A percentile compares a stretch with the other conserved stretches of the same genome.
phyloP scores from a whole-genome alignment of 2,329 filamentous ascomycete species.

The Anisogramma anomala region DNA sequence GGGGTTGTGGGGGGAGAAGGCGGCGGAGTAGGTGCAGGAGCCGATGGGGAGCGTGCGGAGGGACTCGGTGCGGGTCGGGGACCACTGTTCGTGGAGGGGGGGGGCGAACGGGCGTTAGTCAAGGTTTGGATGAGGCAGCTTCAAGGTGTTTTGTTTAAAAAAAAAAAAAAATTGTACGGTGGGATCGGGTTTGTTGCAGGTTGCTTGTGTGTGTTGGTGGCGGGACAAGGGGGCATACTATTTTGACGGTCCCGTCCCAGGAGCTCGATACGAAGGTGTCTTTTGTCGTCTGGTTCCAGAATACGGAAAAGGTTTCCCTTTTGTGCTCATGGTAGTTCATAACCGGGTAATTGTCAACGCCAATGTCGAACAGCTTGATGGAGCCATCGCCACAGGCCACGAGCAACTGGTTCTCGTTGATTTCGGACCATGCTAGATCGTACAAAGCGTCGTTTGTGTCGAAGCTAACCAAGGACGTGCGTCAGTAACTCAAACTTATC shows the following conservation, averaged over 20 bases:
- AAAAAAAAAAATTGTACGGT: too few relatives aligned
- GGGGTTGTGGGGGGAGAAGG: slow-evolving; percentile 81
- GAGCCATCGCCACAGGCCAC: slow-evolving; percentile 87
- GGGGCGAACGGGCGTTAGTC: too few relatives aligned
- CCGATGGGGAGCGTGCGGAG: slow-evolving; percentile 82
- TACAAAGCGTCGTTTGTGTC: slow-evolving; percentile 97
- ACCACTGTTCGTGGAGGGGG: slow-evolving; percentile 67
- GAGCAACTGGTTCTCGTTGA: slow-evolving; percentile 88
- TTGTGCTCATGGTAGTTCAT: slow-evolving; percentile 90
- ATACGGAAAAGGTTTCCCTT: slow-evolving; percentile 81
- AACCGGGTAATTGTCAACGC: slow-evolving; percentile 71
- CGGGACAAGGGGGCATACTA: slow-evolving; percentile 36
- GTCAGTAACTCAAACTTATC: too few relatives aligned
- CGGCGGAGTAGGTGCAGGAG: slow-evolving; percentile 86
- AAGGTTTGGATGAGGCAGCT: too few relatives aligned
- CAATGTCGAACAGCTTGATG: slow-evolving; percentile 85
- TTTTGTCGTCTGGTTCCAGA: slow-evolving; percentile 87
- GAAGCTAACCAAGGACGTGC: slow-evolving; percentile 53
- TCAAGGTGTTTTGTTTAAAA: too few relatives aligned
- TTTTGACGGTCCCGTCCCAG: slow-evolving; percentile 93
- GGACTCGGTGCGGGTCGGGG: slow-evolving; percentile 61
- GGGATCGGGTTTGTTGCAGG: too few relatives aligned
- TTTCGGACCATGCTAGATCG: slow-evolving; percentile 89
- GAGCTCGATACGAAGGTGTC: slow-evolving; percentile 82
- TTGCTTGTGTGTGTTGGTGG: too few relatives aligned